Base-by-base conservation (phyloP, 768 basidiomycete genomes). In the Suillus ampliporus region DNA sequence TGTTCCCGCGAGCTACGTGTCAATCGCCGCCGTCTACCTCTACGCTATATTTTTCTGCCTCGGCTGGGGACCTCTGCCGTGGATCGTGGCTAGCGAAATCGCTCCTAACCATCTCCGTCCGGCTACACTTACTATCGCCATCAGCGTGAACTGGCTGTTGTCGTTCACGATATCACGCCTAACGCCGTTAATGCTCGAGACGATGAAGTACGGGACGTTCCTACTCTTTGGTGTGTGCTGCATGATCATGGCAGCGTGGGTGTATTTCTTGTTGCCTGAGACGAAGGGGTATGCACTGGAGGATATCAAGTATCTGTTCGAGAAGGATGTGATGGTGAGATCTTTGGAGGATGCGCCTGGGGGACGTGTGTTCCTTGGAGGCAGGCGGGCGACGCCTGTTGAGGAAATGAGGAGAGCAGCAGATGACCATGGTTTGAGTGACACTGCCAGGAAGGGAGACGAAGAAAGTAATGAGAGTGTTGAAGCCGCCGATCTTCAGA, bases 1-100 rank as follows among this genome's bases (percentile, higher is more conserved):
- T 28, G 75, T 76, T 38, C 75, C 77, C 21, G 74, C 79, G 7
- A 76, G 78, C 47, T 82, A 83, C 64, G 74, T 81, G 47, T 81
- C 80, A 5, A 78, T 83, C 62, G 67, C 79, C 50, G 79, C 80
- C 7, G 78, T 83, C 21, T 83, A 83, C 68, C 68, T 83, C 34
- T 83, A 82, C 65, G 82, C 78, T 1, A 74, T 81, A 28, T 82
- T 81, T 65, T 85, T 78, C 66, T 79, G 79, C 64, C 61, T 83
- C 21, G 79, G 78, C 1, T 78, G 77, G 75, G 77, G 76, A 15
- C 77, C 77, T 43, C 58, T 78, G 4, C 75, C 77, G 60, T 79
- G 67, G 71, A 76, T 73, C 38, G 71, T 66, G 34, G 68, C 67
- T 38, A 53, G 62, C 28, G 71, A 73, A 57, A 75, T 79, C 19